A percentile compares a stretch with the other conserved stretches of the same genome.
phyloP scores from a whole-genome alignment of 495 filamentous ascomycete species.

The Glonium stellatum region DNA sequence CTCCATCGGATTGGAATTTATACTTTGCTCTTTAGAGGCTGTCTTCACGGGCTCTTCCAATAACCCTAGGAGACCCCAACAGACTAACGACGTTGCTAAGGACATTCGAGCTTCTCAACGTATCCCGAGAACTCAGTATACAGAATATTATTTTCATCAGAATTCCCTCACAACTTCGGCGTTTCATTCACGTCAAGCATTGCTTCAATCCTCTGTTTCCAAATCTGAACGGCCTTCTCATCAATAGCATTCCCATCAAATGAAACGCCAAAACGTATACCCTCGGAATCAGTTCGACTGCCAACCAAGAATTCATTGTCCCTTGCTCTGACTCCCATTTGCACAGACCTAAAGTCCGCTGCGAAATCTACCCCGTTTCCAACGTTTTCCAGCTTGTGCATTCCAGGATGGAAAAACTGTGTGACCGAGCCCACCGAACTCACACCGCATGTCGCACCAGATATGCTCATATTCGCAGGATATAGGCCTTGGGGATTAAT shows the following conservation, averaged over 20 bases:
- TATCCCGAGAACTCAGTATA: too few species aligned
- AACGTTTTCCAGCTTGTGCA: slow-evolving; percentile 3
- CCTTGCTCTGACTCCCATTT: slow-evolving; percentile 27
- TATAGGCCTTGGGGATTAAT: slow-evolving; percentile 35
- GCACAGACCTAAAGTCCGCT: slow-evolving; percentile 15
- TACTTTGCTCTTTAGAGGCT: too few species aligned
- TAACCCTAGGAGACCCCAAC: too few species aligned
- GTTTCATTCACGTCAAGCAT: slow-evolving; percentile 23
- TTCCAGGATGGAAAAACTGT: slow-evolving; percentile 20
- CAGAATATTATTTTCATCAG: too few species aligned
- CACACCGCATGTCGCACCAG: slow-evolving; percentile 33
- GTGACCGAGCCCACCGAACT: slow-evolving; percentile 31
- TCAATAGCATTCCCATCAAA: slow-evolving; percentile 32
- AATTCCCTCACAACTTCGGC: slow-evolving; percentile 8
- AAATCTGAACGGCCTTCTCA: slow-evolving; percentile 23
- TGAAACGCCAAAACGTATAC: slow-evolving; percentile 25
- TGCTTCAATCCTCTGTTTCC: slow-evolving; percentile 29
- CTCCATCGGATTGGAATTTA: too few species aligned
- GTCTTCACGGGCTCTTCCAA: too few species aligned
- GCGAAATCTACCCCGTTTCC: slow-evolving; percentile 23
- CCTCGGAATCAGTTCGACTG: slow-evolving; percentile 24
- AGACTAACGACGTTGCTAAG: too few species aligned
- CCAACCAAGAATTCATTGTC: slow-evolving; percentile 37
- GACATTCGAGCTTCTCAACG: too few species aligned
- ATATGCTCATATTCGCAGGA: slow-evolving; percentile 23